These are phyloP conservation scores for Aureoboletus auriporus DNA, from an alignment of 768 basidiomycete species.

Conservation along the genomic window DNA sequence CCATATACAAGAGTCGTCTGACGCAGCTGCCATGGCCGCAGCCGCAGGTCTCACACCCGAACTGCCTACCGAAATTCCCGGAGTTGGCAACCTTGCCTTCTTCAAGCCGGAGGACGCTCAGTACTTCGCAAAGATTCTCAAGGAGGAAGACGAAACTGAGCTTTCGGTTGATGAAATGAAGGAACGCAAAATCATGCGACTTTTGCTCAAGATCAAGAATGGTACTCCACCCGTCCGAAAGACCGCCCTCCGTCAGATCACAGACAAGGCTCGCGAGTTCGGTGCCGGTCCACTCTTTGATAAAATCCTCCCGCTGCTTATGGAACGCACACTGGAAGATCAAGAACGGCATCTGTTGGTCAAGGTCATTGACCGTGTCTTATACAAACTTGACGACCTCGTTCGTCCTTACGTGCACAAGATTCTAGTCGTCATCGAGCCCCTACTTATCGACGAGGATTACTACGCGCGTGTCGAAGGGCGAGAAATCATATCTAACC, in stretches of 20 bases:
- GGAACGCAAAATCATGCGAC: constrained; percentile 98
- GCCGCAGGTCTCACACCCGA: constrained; percentile 92
- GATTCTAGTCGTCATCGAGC: constrained; percentile 99
- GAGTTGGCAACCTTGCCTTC: constrained; percentile 94
- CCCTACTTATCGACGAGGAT: constrained; percentile 96
- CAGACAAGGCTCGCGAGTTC: constrained; percentile 98
- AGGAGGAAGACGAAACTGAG: constrained; percentile 92
- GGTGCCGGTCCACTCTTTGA: constrained; percentile 98
- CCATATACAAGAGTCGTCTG: constrained; percentile 94
- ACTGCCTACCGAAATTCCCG: constrained; percentile 94
- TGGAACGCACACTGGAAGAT: constrained; percentile 97
- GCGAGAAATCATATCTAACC: constrained; percentile 97
- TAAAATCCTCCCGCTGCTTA: constrained; percentile 95
- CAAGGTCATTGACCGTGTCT: constrained; percentile 97
- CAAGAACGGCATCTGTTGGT: constrained; percentile 97
- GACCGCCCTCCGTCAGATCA: constrained; percentile 95
- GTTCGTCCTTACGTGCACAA: constrained; percentile 99
- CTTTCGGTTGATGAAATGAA: constrained; percentile 97
- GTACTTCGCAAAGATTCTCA: constrained; percentile 94
- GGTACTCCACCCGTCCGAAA: constrained; percentile 98
- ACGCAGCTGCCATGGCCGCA: constrained; percentile 82
- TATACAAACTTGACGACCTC: constrained; percentile 98
- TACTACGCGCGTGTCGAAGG: constrained; percentile 96
- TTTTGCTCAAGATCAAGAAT: constrained; percentile 98
- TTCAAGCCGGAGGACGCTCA: constrained; percentile 98